These are phyloP conservation scores for Periconia sp. DNA, from an alignment of 2,329 filamentous ascomycete species.

Conservation along the genomic window DNA sequence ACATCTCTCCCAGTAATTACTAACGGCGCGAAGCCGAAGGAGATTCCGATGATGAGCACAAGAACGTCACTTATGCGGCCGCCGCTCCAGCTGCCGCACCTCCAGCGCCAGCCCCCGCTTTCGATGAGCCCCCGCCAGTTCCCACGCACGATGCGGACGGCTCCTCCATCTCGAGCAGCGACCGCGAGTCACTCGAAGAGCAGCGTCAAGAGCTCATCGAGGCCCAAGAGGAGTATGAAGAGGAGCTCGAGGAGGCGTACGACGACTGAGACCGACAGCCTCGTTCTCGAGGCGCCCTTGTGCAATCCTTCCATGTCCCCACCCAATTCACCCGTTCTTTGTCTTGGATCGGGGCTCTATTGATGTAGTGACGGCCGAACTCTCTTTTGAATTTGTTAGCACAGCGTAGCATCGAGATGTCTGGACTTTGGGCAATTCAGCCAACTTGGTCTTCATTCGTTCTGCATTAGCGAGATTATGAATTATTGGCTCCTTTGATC, in stretches of 20 bases:
- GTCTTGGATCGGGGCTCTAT: background rate
- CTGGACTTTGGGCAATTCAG: conserved; percentile 4
- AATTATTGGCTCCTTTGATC: too few species aligned
- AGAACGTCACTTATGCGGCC: background rate
- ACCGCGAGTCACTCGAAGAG: conserved; percentile 55
- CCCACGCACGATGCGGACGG: conserved; percentile 51
- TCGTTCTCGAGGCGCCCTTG: conserved; percentile 4
- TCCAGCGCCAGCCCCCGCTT: conserved; percentile 21
- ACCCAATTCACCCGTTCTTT: background rate
- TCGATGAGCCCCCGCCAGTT: conserved; percentile 37
- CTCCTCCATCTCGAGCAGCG: conserved; percentile 46
- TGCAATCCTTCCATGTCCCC: background rate
- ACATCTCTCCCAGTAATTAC: conserved; percentile 4
- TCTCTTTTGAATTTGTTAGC: conserved; percentile 9
- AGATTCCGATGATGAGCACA: conserved; percentile 38
- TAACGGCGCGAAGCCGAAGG: conserved; percentile 33
- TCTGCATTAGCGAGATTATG: conserved; percentile 2
- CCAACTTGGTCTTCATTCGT: conserved; percentile 16
- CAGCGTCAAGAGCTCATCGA: conserved; percentile 61
- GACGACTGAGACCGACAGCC: conserved; percentile 24
- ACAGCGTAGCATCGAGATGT: conserved; percentile 17
- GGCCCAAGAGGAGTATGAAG: conserved; percentile 58
- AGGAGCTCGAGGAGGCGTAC: conserved; percentile 49
- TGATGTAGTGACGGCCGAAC: conserved; percentile 1
- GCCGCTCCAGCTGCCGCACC: conserved; percentile 21